Percentiles rank a stretch among this genome's conserved stretches.
phyloP scores from a whole-genome alignment of 257 asterid species.

The Leptodermis oblonga region DNA sequence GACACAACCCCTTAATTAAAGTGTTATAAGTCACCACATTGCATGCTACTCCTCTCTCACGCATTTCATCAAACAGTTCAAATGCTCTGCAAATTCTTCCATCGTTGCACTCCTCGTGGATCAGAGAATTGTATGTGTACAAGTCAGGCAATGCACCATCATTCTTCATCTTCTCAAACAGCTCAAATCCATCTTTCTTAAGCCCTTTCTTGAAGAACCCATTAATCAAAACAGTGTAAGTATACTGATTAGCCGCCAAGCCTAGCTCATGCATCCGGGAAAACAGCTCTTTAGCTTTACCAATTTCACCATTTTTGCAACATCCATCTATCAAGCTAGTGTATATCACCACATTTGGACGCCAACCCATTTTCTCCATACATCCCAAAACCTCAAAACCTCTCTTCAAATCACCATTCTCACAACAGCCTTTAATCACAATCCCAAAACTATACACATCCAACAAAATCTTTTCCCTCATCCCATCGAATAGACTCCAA shows the following conservation, averaged over 20 bases:
- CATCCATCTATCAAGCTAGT: constrained; percentile 73
- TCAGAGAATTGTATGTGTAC: constrained; percentile 47
- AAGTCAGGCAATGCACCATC: constrained; percentile 56
- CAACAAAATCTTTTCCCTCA: constrained; percentile 30
- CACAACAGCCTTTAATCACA: constrained; percentile 69
- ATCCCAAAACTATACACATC: constrained; percentile 70
- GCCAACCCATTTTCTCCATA: constrained; percentile 40
- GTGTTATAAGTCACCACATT: constrained; percentile 69
- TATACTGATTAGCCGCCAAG: constrained; percentile 56
- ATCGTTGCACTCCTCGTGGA: constrained; percentile 42
- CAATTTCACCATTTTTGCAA: constrained; percentile 48
- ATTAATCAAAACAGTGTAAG: constrained; percentile 59
- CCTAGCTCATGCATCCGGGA: constrained; percentile 45
- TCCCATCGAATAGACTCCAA: constrained; percentile 41
- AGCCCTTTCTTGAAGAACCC: constrained; percentile 56
- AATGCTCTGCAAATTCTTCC: constrained; percentile 43
- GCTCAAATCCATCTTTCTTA: constrained; percentile 53
- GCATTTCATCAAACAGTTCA: constrained; percentile 53
- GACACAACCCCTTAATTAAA: constrained; percentile 60
- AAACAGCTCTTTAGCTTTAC: constrained; percentile 47
- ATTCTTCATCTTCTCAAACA: constrained; percentile 55
- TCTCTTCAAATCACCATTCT: constrained; percentile 37
- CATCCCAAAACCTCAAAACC: constrained; percentile 43
- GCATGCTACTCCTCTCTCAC: constrained; percentile 43
- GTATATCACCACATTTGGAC: constrained; percentile 60